A percentile compares a stretch with the other conserved stretches of the same genome.
Conservation (phyloP, 1,284 basidiomycete genomes). For the Naganishia liquefaciens region DNA sequence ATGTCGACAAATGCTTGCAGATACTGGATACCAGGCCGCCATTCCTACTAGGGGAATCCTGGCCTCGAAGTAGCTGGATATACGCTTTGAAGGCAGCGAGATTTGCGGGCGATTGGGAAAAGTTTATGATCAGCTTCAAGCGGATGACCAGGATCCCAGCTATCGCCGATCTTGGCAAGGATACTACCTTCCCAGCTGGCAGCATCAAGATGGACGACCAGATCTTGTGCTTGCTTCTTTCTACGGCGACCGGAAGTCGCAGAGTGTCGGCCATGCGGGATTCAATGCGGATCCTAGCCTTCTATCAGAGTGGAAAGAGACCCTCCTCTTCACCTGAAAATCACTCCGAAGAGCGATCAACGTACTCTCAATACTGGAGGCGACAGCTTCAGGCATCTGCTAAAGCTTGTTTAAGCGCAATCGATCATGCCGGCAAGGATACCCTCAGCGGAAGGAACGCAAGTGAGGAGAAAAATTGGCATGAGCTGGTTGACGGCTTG, state of each 20-base stretch:
- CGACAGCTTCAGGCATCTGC: conserved; percentile 6
- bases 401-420: background rate
- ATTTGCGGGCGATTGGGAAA: conserved; percentile 43
- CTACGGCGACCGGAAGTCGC: conserved; percentile 37
- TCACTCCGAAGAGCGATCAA: background rate
- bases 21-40: conserved; percentile 41
- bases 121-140: conserved; percentile 40
- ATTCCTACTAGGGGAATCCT: conserved; percentile 34
- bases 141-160: conserved; percentile 39
- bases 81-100: conserved; percentile 40
- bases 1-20: conserved; percentile 33
- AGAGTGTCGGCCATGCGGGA: conserved; percentile 31
- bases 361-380: conserved; percentile 18
- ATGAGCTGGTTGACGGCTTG: conserved; percentile 1
- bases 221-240: conserved; percentile 39
- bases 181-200: conserved; percentile 36
- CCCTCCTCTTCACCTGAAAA: background rate
- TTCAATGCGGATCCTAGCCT: conserved; percentile 17
- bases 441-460: conserved; percentile 1
- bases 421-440: conserved; percentile 12
- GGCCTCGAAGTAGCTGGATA: conserved; percentile 39
- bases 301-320: conserved; percentile 1
- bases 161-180: conserved; percentile 25
- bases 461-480: conserved; percentile 13
- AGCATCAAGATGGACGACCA: conserved; percentile 20